Evolutionary conservation across 192 early-diverging fungal species (phyloP), one percentile per base, ranked within the genome.

Genomic region (Entophlyctis luteolus): DNA sequence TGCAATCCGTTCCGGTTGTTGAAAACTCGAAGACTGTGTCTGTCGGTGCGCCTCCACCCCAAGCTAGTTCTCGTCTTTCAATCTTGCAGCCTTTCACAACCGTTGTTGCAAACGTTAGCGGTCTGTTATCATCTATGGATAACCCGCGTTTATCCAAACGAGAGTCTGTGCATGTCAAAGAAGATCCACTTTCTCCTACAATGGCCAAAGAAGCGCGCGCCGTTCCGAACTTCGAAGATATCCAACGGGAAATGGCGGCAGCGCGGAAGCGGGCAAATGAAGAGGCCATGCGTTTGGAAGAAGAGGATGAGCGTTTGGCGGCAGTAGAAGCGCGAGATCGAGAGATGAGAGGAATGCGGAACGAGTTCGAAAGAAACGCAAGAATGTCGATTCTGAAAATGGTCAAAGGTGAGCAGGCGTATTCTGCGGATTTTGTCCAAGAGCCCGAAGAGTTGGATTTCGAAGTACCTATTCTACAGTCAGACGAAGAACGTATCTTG

Each of bases 241-340:
- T 71, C n/a, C 60, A 71, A 48, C 34, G 55, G 12, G 70, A 71
- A 56, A 71, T 71, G 70, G 70, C 48, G 22, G 63, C 18, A 2
- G 36, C 36, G 16, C 48, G 63, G 8, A 25, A 6, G 12, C 52
- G 55, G 32, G 63, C 63, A 25, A 66, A 66, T 34, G 63, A 53
- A 29, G 63, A 53, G 37, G 63, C 63, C 31, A 27, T 25, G 48
- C 35, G 14, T 14, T 38, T 55, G 34, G 63, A 66, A 55, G 48
- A 54, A 25, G 63, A 66, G 34, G 63, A 66, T 12, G 63, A 66
- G 37, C 18, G 10, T 25, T 25, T 66, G 33, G 22, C 35, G 29
- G 29, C 27, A 6, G 50, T 22, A 18, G 14, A 16, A n/a, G 8
- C 12, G 18, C 52, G 39, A 38, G 63, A 66, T 27, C 63, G 63